A percentile compares a stretch with the other conserved stretches of the same genome.
Conservation (phyloP, 352 stramenopile genomes). For the Phytophthora palmivora region DNA sequence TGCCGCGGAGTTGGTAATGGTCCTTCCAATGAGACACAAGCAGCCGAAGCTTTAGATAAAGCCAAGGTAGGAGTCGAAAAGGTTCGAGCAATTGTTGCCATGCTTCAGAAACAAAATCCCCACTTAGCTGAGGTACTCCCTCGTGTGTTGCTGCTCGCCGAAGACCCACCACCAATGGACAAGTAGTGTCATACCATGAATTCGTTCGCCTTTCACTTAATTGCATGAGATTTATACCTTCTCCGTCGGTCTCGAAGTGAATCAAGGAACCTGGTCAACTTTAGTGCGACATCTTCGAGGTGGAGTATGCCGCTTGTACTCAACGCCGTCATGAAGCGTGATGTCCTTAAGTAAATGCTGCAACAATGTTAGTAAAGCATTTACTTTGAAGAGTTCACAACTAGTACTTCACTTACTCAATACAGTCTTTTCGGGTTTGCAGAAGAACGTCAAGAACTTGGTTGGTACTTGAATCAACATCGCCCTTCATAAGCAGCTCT, state of each 20-base stretch:
- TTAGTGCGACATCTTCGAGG: slow-evolving; percentile 33
- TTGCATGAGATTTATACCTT: slow-evolving; percentile 5
- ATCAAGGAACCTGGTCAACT: slow-evolving; percentile 45
- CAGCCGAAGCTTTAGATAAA: slow-evolving; percentile 60
- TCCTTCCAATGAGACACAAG: slow-evolving; percentile 57
- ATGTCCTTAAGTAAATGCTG: slow-evolving; percentile 60
- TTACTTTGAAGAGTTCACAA: background rate
- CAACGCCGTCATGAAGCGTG: slow-evolving; percentile 38
- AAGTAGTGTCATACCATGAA: slow-evolving; percentile 14
- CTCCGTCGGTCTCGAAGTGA: slow-evolving; percentile 28
- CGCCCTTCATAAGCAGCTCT: slow-evolving; percentile 39
- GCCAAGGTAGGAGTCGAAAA: slow-evolving; percentile 49
- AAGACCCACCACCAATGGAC: slow-evolving; percentile 58
- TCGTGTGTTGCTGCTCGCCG: slow-evolving; percentile 79
- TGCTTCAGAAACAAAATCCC: slow-evolving; percentile 71
- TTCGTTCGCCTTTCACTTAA: background rate
- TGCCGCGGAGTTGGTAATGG: slow-evolving; percentile 49
- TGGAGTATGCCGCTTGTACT: slow-evolving; percentile 30
- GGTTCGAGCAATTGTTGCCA: slow-evolving; percentile 66
- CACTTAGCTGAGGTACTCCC: slow-evolving; percentile 87
- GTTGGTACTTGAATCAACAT: slow-evolving; percentile 6
- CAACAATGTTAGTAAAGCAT: slow-evolving; percentile 10
- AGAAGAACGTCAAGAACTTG: slow-evolving; percentile 39
- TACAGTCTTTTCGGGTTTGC: slow-evolving; percentile 45
- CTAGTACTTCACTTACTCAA: slow-evolving; percentile 45